Evolutionary conservation across 192 early-diverging fungal species (phyloP), one percentile per base, ranked within the genome.

Genomic region (Podila minutissima): DNA sequence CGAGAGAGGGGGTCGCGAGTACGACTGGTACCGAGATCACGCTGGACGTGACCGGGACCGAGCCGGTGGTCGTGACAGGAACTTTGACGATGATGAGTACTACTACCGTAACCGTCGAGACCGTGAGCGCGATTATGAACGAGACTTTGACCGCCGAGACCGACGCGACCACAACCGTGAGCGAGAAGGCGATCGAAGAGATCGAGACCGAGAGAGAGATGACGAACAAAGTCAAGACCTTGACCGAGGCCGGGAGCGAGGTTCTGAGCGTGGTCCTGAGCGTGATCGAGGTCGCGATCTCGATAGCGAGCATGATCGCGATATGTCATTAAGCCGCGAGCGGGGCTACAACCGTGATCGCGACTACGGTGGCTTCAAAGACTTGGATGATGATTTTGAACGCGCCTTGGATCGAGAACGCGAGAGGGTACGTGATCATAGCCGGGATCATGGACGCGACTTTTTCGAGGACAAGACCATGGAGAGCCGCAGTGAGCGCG

Each of bases 11-110:
- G 76, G 72, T 35, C 71, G 70, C 7, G 77, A 73, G 22, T 73
- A 73, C 59, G 77, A 73, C 59, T 64, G 77, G 17, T 72, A 81
- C 32, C 41, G 71, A 51, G 77, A 81, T 3, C 65, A 71, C 12
- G 59, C 70, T 51, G 71, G 77, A 61, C 61, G 77, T 73, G 71
- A 73, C 2, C 74, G 74, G 26, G 63, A 60, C 24, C 26, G 70
- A 29, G 69, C 63, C 0, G 63, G 71, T 29, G 76, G 53, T 35
- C 76, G 76, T 2, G 76, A 81, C 5, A 61, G 76, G 38, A 72
- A 70, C 33, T 69, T 64, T 69, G 76, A 69, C 35, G 76, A 71
- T 11, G 76, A 81, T 7, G 76, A 72, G 9, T 60, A 73, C 26
- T 81, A 81, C 48, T 59, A 72, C 48, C 76, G 76, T 13, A 63